Conservation (phyloP, 2,329 filamentous ascomycete genomes). For the Microdochium paspali region DNA sequence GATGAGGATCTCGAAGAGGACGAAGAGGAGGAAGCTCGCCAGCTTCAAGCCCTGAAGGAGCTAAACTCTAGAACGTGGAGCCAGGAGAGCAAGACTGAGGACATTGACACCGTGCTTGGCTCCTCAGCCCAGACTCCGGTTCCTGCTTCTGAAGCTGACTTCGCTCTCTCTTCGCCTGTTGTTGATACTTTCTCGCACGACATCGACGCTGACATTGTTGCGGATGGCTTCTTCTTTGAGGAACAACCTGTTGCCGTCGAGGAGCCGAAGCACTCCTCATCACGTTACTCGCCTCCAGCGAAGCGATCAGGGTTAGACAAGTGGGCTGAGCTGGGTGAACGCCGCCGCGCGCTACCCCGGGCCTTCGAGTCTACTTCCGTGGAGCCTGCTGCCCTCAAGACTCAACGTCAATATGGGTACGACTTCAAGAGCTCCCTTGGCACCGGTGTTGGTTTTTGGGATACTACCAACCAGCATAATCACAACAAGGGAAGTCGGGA, state of each 20-base stretch:
- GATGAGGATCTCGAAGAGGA: conserved; percentile 81
- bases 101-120: conserved; percentile 18
- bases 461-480: background rate
- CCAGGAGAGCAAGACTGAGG: conserved; percentile 55
- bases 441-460: conserved; percentile 13
- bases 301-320: conserved; percentile 65
- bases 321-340: conserved; percentile 81
- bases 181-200: conserved; percentile 32
- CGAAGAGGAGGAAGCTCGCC: conserved; percentile 53
- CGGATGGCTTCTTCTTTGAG: conserved; percentile 66
- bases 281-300: conserved; percentile 55
- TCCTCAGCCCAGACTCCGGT: conserved; percentile 29
- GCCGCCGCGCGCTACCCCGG: conserved; percentile 58
- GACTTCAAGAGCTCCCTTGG: conserved; percentile 33
- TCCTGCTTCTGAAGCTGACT: conserved; percentile 28
- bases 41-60: conserved; percentile 50
- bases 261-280: conserved; percentile 23
- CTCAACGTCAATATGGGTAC: conserved; percentile 32
- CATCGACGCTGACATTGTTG: conserved; percentile 55
- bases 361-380: conserved; percentile 40
- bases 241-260: conserved; percentile 38
- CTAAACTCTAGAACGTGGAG: conserved; percentile 72
- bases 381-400: conserved; percentile 28
- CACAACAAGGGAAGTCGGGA: conserved; percentile 26
- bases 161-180: conserved; percentile 25